Evolutionary conservation across 768 basidiomycete genomes (phyloP), one percentile per base, ranked within the genome.

Genomic region (Collybiopsis confluens): DNA sequence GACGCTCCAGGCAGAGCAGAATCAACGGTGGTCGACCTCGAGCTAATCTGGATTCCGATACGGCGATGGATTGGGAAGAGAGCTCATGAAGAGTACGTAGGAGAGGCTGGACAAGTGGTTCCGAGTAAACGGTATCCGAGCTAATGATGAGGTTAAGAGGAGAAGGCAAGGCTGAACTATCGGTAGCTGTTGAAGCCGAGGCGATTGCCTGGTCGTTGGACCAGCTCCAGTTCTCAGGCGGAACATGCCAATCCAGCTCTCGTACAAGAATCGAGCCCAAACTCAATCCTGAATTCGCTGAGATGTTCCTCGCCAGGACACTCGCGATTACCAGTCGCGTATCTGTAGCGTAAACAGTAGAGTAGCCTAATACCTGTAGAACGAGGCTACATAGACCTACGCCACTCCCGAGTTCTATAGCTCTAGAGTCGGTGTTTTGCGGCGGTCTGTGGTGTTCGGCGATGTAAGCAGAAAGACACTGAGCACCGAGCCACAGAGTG

Each of bases 401-500:
- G 20, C 92, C 92, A 61, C 86, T 84, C 52, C 92, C 92, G 18
- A 95, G 71, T 65, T 96, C 92, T 54, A 92, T 70, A 7, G 79
- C 85, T 51, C 73, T 35, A 35, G 27, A 21, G 20, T 23, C 20
- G 8, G 4, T 46, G 58, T 54, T 44, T 41, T 27, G 52, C 57
- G 59, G 63, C 55, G 63, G 65, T 23, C 40, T 24, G 50, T 72
- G 71, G 20, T 70, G 57, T 44, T 74, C 67, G 18, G 75, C 69
- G 28, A 91, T 73, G 63, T 83, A 90, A 41, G 74, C 62, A 16
- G 87, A 76, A 36, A 93, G 77, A 63, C 87, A 78, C 67, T 95
- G 91, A 0, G 83, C 88, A 38, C 82, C 83, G 49, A 92, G 82
- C 92, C 92, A 93, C 47, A 93, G 81, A 55, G 88, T 92, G 9